Evolutionary conservation across 805 yeast species (phyloP).

Genomic region (Blastobotrys parvus): DNA sequence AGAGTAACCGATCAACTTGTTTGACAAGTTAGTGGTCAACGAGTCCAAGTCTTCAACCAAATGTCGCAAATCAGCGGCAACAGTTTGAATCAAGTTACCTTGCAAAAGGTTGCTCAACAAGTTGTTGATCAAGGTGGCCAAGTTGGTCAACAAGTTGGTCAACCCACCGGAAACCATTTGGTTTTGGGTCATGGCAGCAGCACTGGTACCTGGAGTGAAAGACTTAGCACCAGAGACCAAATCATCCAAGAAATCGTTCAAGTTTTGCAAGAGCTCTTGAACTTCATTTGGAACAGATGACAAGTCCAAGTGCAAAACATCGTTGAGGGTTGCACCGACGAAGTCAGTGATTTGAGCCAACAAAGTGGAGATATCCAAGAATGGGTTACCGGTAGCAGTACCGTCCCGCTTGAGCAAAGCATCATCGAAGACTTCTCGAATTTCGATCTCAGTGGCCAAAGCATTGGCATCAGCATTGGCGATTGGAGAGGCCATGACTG

Average conservation of each 20-base stretch:
- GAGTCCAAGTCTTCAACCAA: neutral
- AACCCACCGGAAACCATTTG: neutral
- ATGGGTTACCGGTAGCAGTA: neutral
- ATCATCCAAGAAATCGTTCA: neutral
- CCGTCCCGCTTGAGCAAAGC: neutral
- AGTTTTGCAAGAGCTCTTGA: neutral
- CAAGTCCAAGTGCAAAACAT: constrained; percentile 1
- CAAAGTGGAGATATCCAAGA: neutral
- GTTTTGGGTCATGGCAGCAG: neutral
- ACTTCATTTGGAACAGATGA: neutral
- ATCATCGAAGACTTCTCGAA: neutral
- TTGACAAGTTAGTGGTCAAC: neutral
- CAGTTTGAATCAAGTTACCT: neutral
- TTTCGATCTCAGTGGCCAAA: neutral
- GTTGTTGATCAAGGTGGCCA: neutral
- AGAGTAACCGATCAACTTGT: constrained; percentile 1
- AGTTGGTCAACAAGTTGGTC: neutral
- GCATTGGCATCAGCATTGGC: neutral
- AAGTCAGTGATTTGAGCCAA: neutral
- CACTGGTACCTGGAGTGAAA: neutral
- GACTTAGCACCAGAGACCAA: neutral
- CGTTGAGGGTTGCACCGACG: neutral
- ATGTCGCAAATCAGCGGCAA: constrained; percentile 1
- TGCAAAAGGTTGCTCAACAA: neutral
- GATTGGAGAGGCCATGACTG: neutral